phyloP scores from a whole-genome alignment of 169 alveolate genomes.

The Plasmodium berghei region DNA sequence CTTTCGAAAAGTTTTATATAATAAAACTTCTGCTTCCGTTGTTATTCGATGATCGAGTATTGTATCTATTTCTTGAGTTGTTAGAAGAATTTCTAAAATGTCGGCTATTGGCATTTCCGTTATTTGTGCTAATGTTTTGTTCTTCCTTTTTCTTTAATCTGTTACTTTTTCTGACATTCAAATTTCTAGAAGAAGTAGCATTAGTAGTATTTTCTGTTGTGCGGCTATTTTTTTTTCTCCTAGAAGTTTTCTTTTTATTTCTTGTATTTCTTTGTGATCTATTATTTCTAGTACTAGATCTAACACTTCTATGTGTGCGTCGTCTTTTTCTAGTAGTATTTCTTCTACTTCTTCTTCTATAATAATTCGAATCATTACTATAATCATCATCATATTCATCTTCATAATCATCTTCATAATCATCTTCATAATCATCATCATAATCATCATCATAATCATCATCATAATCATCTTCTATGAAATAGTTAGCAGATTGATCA shows the following conservation, averaged over 20 bases:
- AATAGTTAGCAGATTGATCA: constrained; percentile 61
- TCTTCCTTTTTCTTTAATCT: constrained; percentile 37
- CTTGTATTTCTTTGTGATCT: constrained; percentile 16
- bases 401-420: constrained; percentile 27
- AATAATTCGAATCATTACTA: constrained; percentile 6
- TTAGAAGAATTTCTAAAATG: constrained; percentile 19
- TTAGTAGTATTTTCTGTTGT: neutral
- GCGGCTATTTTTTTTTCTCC: constrained; percentile 11
- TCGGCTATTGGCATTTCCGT: neutral
- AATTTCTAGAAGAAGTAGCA: neutral
- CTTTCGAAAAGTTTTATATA: no score
- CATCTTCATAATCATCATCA: constrained; percentile 23
- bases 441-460: constrained; percentile 67
- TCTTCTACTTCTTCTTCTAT: constrained; percentile 32
- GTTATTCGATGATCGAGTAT: constrained; percentile 38
- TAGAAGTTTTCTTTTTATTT: constrained; percentile 27
- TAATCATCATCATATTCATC: constrained; percentile 36
- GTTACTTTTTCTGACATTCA: constrained; percentile 55
- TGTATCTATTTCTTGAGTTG: constrained; percentile 28
- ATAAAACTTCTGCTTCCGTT: no score
- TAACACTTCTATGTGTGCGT: neutral
- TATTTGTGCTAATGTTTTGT: constrained; percentile 2
- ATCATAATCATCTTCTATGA: constrained; percentile 53
- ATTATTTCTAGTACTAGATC: neutral
- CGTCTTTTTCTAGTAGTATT: constrained; percentile 29